Conservation (phyloP, 495 filamentous ascomycete genomes). For the Elasticomyces elasticus region DNA sequence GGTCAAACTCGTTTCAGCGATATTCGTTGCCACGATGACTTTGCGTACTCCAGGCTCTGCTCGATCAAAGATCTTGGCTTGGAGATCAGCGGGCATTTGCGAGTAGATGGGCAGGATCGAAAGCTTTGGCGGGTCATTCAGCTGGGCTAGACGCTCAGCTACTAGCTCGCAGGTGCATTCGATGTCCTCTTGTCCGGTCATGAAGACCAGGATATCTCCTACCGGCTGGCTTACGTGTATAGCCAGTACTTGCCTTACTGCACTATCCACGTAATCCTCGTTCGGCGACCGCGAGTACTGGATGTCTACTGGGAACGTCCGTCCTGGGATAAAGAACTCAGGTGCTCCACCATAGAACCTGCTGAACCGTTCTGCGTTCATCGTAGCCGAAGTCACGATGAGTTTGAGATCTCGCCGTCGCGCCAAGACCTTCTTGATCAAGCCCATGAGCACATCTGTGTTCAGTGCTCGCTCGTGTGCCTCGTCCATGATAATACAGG, state of each 20-base stretch:
- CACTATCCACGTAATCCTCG: conserved; percentile 95
- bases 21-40: conserved; percentile 97
- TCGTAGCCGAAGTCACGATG: conserved; percentile 96
- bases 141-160: conserved; percentile 74
- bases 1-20: conserved; percentile 95
- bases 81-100: conserved; percentile 97
- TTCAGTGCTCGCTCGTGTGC: conserved; percentile 95
- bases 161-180: conserved; percentile 91
- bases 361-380: conserved; percentile 95
- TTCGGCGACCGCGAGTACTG: conserved; percentile 93
- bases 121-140: conserved; percentile 91
- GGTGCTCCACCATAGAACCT: conserved; percentile 97
- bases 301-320: conserved; percentile 94
- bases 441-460: conserved; percentile 93
- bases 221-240: conserved; percentile 88
- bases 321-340: conserved; percentile 91
- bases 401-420: conserved; percentile 85
- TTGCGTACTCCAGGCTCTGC: conserved; percentile 87
- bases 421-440: conserved; percentile 93
- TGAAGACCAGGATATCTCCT: conserved; percentile 96
- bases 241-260: conserved; percentile 92
- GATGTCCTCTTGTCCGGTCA: conserved; percentile 99
- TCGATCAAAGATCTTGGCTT: conserved; percentile 93
- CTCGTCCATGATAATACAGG: conserved; percentile 99
- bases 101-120: conserved; percentile 97